These are phyloP conservation scores for Eucalyptus rudis DNA, from an alignment of 345 rosid species.

Conservation along the genomic window DNA sequence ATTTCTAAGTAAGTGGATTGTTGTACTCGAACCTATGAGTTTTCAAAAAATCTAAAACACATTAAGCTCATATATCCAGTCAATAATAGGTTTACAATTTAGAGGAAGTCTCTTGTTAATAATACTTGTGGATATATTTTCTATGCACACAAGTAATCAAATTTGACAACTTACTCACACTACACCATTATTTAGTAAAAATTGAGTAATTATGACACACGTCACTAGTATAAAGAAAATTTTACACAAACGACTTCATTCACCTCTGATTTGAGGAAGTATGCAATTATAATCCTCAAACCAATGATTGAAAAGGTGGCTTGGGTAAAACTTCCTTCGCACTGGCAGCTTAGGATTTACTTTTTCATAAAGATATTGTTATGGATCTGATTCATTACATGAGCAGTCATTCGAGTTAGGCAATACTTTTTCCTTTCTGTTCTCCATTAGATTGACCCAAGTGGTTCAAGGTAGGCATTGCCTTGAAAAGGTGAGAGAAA, in stretches of 20 bases:
- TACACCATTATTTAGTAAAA: not conserved
- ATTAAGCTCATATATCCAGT: not conserved
- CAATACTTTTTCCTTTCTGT: not conserved
- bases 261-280: not conserved
- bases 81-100: not conserved
- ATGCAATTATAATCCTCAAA: not conserved
- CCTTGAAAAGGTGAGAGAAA: not conserved
- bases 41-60: not conserved
- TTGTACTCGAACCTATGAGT: not conserved
- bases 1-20: not conserved
- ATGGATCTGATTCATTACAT: not conserved
- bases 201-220: not conserved
- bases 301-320: not conserved
- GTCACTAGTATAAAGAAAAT: not conserved
- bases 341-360: not conserved
- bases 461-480: not conserved
- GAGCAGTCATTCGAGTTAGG: not conserved
- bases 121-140: not conserved
- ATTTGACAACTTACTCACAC: not conserved
- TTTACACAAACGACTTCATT: not conserved
- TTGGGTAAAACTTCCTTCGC: not conserved
- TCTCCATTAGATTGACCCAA: not conserved
- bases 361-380: not conserved
- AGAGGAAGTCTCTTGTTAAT: not conserved
- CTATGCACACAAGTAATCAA: not conserved